These are phyloP conservation scores for Chaetomium cochliodes DNA, from an alignment of 495 filamentous ascomycete species.

Conservation along the genomic window DNA sequence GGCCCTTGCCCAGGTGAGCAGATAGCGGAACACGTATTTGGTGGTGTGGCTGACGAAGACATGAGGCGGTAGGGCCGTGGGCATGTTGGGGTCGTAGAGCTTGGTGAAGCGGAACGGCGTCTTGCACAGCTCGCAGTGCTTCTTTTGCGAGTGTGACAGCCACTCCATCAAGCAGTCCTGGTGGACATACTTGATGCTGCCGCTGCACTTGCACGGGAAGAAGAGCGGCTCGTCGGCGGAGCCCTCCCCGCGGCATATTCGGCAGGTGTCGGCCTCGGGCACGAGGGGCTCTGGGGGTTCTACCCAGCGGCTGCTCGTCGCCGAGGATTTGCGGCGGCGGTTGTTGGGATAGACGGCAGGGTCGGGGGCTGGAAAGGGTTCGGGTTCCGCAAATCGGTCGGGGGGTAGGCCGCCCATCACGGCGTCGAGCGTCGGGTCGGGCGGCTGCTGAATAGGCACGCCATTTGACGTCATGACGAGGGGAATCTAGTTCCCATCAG, in stretches of 20 bases:
- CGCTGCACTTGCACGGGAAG: conserved; percentile 97
- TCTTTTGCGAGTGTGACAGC: conserved; percentile 96
- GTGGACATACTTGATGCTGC: conserved; percentile 97
- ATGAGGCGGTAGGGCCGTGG: conserved; percentile 69
- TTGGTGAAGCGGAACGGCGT: conserved; percentile 98
- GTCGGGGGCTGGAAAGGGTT: conserved; percentile 22
- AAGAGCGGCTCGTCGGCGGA: conserved; percentile 85
- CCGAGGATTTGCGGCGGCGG: conserved; percentile 21
- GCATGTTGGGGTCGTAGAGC: conserved; percentile 92
- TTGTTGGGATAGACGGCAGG: conserved; percentile 32
- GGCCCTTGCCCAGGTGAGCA: conserved; percentile 74
- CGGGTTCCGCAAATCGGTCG: neutral
- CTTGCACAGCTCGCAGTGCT: conserved; percentile 98
- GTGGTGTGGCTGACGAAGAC: conserved; percentile 75
- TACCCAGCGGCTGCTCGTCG: neutral
- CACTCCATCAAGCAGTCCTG: conserved; percentile 98
- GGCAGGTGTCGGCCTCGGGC: conserved; percentile 74
- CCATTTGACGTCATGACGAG: conserved; percentile 21
- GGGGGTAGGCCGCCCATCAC: conserved; percentile 25
- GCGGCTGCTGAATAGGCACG: conserved; percentile 15
- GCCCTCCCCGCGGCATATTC: conserved; percentile 91
- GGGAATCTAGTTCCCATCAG: neutral
- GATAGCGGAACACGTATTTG: conserved; percentile 64
- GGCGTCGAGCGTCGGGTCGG: conserved; percentile 7
- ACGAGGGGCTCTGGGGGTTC: conserved; percentile 21